Evolutionary conservation across 257 asterid species (phyloP).

Genomic region (Plantago elongata): DNA sequence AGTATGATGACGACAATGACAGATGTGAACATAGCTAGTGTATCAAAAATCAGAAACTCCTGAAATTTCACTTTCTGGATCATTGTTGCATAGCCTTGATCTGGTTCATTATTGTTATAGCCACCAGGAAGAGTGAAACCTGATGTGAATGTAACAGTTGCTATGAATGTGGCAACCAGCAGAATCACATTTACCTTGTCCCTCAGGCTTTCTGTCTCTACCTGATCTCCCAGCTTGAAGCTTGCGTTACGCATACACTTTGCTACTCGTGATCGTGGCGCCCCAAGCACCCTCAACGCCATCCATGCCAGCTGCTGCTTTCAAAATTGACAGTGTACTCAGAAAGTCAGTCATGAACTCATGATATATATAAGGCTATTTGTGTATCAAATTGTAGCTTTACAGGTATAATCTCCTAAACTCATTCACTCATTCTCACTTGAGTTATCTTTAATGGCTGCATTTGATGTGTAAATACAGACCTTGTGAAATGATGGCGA

Average conservation of each 20-base stretch:
- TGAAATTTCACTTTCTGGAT: conserved; percentile 34
- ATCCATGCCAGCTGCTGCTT: conserved; percentile 39
- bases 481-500: conserved; percentile 41
- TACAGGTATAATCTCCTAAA: no score
- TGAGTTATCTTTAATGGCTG: neutral
- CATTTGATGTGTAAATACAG: conserved; percentile 6
- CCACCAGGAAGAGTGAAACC: conserved; percentile 56
- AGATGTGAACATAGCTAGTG: conserved; percentile 48
- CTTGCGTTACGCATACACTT: conserved; percentile 20
- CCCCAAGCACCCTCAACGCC: conserved; percentile 35
- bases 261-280: conserved; percentile 30
- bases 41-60: conserved; percentile 38
- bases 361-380: neutral
- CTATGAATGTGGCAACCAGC: conserved; percentile 44
- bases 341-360: neutral
- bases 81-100: conserved; percentile 47
- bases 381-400: no score
- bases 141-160: conserved; percentile 46
- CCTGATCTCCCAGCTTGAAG: conserved; percentile 24
- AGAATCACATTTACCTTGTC: conserved; percentile 46
- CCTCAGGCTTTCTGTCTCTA: conserved; percentile 35
- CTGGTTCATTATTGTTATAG: conserved; percentile 24
- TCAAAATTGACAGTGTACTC: neutral
- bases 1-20: conserved; percentile 37
- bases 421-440: no score